Base-by-base conservation (phyloP, 176 grass and related monocot species). In the Oryza officinalis region DNA sequence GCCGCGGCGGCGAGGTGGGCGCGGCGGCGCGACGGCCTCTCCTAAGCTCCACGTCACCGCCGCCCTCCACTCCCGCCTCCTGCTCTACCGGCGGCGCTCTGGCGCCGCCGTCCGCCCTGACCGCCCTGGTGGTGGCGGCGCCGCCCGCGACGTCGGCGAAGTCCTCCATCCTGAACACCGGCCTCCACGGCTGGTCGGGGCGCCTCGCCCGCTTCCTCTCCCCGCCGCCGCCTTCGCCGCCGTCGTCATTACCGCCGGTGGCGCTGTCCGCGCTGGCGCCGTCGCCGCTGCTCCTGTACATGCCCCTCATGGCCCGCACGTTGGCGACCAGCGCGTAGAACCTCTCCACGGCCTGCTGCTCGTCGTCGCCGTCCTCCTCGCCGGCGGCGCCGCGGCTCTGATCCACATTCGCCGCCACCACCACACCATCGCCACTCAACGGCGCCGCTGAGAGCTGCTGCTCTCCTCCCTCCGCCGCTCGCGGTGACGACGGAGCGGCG, bases 101-200 rank as follows among this genome's bases (percentile, higher is more conserved):
- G 25, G 49, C 69, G 35, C 6, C 37, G 26, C 73, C 69, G 37
- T 32, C 26, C 6, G 4, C 25, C 25, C 18, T 25, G 17, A 4
- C 69, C 54, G 72, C 23, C 52, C 2, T 82, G 33, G 26, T 28
- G 17, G 17, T 6, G 32, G 0, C 11, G 52, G 25, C 11, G 52
- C 25, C 12, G 6, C 28, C 20, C 13, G 40, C 38, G 37, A 40
- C 37, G 26, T 26, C 27, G 69, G 67, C 61, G 37, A 89, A 89
- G 81, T 89, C 87, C 70, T 89, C 87, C 81, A 80, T 61, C 81
- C 28, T 80, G 87, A 89, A 85, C 15, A 1, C n/a, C 17, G 82
- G 70, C 63, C 49, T 68, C 87, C 82, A 89, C 18, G 71, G 46
- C 71, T 20, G 63, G 32, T 87, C 63, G 6, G 63, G 64, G 32